Percentiles rank a stretch among this genome's conserved stretches.
Conservation (phyloP, 176 grass and related monocot genomes). For the Bolboschoenus planiculmis region DNA sequence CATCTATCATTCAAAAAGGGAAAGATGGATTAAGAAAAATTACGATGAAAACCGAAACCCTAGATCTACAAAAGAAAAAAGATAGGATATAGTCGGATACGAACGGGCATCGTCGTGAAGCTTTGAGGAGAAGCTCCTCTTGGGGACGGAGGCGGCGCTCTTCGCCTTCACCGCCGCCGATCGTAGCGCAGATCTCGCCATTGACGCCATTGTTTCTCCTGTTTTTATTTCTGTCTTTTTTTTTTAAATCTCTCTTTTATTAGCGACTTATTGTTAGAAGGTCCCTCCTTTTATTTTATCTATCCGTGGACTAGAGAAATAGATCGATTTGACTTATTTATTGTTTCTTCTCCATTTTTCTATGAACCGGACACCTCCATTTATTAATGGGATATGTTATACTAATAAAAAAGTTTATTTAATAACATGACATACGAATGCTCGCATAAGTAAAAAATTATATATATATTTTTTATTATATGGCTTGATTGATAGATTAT, state of each 20-base stretch:
- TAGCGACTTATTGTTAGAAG: not conserved
- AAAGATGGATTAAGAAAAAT: not conserved
- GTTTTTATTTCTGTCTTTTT: not conserved
- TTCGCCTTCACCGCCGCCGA: slow-evolving; percentile 43
- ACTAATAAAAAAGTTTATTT: too few relatives aligned
- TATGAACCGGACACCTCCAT: not conserved
- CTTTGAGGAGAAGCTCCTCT: slow-evolving; percentile 56
- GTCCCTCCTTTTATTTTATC: not conserved
- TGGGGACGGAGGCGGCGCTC: slow-evolving; percentile 20
- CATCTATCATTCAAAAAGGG: slow-evolving; percentile 36
- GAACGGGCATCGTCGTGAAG: slow-evolving; percentile 63
- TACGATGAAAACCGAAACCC: slow-evolving; percentile 11
- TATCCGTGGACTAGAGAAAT: not conserved
- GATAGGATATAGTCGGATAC: slow-evolving; percentile 6
- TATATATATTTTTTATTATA: too few relatives aligned
- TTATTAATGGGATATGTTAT: not conserved
- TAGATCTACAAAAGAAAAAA: not conserved
- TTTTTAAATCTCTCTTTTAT: slow-evolving; percentile 16
- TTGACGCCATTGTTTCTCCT: slow-evolving; percentile 48
- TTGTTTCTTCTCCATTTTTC: not conserved
- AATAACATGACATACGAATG: too few relatives aligned
- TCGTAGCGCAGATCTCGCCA: slow-evolving; percentile 64
- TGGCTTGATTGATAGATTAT: too few relatives aligned
- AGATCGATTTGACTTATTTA: not conserved
- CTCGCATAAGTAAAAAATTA: too few relatives aligned